Conservation (phyloP, 2,329 filamentous ascomycete species). For the Phyllosticta citriasiana region DNA sequence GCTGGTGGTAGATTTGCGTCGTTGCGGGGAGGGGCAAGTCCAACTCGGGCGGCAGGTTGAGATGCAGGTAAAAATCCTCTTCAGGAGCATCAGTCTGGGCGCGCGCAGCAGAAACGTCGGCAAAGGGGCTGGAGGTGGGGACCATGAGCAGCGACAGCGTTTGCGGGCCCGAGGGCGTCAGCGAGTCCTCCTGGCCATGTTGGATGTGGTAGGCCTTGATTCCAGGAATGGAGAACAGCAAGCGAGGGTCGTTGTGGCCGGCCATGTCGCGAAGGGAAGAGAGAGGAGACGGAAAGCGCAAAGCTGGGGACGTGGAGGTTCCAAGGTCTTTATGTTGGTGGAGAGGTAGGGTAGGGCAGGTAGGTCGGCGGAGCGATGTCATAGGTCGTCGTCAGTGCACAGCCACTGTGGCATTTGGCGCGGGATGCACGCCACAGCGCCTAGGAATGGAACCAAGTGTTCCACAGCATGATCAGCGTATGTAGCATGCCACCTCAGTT, state of each 20-base stretch:
- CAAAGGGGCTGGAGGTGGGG: constrained; percentile 67
- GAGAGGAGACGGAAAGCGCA: background rate
- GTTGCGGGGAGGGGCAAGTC: constrained; percentile 89
- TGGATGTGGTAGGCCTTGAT: constrained; percentile 87
- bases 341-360: background rate
- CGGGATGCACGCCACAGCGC: background rate
- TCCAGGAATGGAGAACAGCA: constrained; percentile 58
- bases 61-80: constrained; percentile 93
- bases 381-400: background rate
- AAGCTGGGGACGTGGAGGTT: background rate
- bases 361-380: background rate
- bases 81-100: constrained; percentile 41
- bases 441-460: background rate
- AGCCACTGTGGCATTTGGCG: background rate
- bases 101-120: constrained; percentile 46
- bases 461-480: background rate
- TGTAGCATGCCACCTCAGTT: no score
- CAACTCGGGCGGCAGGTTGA: constrained; percentile 88
- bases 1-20: constrained; percentile 95
- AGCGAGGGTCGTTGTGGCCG: constrained; percentile 44
- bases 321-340: background rate
- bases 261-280: constrained; percentile 27
- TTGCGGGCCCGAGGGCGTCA: constrained; percentile 80
- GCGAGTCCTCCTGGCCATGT: constrained; percentile 70
- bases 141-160: constrained; percentile 94